Conservation (phyloP, 768 basidiomycete species). For the Suillus weaverae region DNA sequence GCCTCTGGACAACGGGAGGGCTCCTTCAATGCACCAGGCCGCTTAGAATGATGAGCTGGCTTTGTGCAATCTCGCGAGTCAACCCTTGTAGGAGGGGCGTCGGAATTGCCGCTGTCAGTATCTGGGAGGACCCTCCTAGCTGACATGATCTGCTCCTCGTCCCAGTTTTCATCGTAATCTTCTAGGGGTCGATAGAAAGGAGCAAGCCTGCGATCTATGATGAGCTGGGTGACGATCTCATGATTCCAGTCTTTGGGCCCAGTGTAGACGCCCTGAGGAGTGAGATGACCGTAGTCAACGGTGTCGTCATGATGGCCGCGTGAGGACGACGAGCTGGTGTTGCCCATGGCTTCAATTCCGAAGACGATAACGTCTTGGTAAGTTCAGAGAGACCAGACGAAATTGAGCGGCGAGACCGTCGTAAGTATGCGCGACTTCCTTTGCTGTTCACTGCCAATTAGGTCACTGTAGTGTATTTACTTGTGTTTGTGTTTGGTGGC, state of each 20-base stretch:
- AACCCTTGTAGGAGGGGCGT: constrained; percentile 35
- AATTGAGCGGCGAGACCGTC: constrained; percentile 1
- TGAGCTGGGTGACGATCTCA: constrained; percentile 80
- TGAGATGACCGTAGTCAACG: constrained; percentile 79
- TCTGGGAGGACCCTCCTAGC: constrained; percentile 71
- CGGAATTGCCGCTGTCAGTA: constrained; percentile 44
- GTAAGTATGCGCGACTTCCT: constrained; percentile 9
- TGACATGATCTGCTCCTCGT: constrained; percentile 82
- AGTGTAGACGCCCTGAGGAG: constrained; percentile 86
- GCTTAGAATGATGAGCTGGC: constrained; percentile 45
- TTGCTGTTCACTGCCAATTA: constrained; percentile 9
- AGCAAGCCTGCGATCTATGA: constrained; percentile 83
- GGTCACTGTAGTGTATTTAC: constrained; percentile 14
- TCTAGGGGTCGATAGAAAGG: constrained; percentile 97
- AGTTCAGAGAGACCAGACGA: constrained; percentile 1
- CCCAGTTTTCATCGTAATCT: constrained; percentile 88
- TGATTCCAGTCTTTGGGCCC: constrained; percentile 90
- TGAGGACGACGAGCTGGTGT: constrained; percentile 74
- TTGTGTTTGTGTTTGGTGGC: constrained; percentile 13
- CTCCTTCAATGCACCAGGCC: constrained; percentile 62
- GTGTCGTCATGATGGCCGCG: constrained; percentile 77
- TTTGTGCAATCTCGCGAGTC: constrained; percentile 25
- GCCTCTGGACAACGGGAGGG: constrained; percentile 67
- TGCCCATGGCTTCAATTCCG: constrained; percentile 59
- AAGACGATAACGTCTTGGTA: not conserved